Percentiles rank a stretch among this genome's conserved stretches.
Conservation (phyloP, 2,329 filamentous ascomycete species). For the Penicillium hesseltinei region DNA sequence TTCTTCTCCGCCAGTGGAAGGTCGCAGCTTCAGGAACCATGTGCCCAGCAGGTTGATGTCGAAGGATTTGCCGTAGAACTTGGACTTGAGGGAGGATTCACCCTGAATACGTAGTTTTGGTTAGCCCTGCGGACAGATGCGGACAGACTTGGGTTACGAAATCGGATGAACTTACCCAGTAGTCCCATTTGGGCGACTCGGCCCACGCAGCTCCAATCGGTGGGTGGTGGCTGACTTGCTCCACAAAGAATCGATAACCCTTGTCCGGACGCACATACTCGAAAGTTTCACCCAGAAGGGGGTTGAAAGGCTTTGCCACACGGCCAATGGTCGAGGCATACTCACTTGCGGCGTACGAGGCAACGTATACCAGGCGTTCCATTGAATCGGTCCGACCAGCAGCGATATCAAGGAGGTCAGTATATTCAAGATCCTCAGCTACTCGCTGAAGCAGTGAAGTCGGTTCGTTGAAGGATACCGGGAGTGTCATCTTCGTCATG, state of each 20-base stretch:
- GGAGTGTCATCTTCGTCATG: conserved; percentile 99
- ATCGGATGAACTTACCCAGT: conserved; percentile 57
- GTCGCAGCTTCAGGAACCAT: conserved; percentile 88
- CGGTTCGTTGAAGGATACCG: conserved; percentile 97
- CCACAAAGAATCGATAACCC: conserved; percentile 96
- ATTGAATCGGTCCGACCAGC: conserved; percentile 82
- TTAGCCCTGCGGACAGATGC: conserved; percentile 8
- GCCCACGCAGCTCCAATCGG: conserved; percentile 91
- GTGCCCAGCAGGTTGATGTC: conserved; percentile 95
- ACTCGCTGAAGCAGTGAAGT: conserved; percentile 93
- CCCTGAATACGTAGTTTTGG: conserved; percentile 53
- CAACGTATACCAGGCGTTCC: conserved; percentile 90
- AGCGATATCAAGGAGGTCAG: conserved; percentile 84
- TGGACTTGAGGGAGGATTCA: conserved; percentile 90
- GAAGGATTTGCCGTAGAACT: conserved; percentile 96
- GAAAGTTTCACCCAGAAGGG: conserved; percentile 91
- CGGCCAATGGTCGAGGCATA: conserved; percentile 96
- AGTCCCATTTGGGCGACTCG: conserved; percentile 91
- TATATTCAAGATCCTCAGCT: conserved; percentile 97
- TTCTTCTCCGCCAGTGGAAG: conserved; percentile 72
- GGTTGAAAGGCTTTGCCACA: conserved; percentile 97
- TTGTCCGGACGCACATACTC: conserved; percentile 96
- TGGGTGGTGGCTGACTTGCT: conserved; percentile 97
- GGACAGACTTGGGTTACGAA: not conserved
- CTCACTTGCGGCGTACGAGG: conserved; percentile 91